Evolutionary conservation across 805 yeast species (phyloP).

Genomic region (Hermanozyma aechmeae): DNA sequence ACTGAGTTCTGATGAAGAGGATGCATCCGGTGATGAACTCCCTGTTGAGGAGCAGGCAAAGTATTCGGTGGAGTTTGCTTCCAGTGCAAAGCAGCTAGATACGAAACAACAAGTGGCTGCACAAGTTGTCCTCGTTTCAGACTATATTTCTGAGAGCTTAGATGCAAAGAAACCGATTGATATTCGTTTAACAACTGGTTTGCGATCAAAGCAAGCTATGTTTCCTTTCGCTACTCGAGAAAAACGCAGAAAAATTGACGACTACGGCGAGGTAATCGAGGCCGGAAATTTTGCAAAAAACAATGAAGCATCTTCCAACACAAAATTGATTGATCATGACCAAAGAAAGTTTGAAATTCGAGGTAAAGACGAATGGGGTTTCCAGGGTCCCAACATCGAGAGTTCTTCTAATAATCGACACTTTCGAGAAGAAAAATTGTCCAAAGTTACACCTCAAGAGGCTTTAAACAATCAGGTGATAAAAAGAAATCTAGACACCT

Average conservation of each 20-base stretch:
- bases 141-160: conserved; percentile 27
- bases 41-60: conserved; percentile 23
- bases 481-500: conserved; percentile 36
- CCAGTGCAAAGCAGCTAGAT: too few relatives aligned
- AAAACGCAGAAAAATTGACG: conserved; percentile 59
- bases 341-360: conserved; percentile 26
- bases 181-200: conserved; percentile 34
- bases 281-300: conserved; percentile 50
- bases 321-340: conserved; percentile 26
- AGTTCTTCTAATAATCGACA: too few relatives aligned
- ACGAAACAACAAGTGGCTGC: too few relatives aligned
- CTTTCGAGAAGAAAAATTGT: conserved; percentile 6
- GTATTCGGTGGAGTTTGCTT: too few relatives aligned
- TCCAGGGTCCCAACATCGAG: too few relatives aligned
- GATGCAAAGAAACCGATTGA: conserved; percentile 43
- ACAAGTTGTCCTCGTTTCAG: conserved; percentile 32
- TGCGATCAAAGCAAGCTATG: conserved; percentile 50
- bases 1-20: conserved; percentile 16
- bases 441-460: conserved; percentile 34
- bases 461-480: conserved; percentile 30
- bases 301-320: conserved; percentile 36
- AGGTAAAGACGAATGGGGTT: conserved; percentile 21
- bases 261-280: conserved; percentile 76
- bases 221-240: conserved; percentile 56
- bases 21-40: conserved; percentile 21